Percentiles rank a stretch among this genome's conserved stretches.
phyloP scores from a whole-genome alignment of 78 protist species.

The Isochrysis galbana region DNA sequence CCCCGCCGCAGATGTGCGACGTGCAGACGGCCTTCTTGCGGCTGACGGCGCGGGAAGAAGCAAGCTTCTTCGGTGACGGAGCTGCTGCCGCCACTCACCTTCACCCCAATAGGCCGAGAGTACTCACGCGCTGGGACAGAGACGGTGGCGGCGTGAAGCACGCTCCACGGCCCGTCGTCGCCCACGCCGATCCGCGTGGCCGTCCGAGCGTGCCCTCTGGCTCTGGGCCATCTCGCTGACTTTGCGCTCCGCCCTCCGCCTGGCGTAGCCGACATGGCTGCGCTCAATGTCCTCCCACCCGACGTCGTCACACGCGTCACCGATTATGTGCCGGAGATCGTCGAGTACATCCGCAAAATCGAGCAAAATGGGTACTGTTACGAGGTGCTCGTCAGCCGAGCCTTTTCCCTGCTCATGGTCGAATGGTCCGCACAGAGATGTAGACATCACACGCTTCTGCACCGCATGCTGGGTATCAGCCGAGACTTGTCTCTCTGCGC shows the following conservation, averaged over 20 bases:
- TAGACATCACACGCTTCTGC: no score
- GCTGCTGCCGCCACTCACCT: no score
- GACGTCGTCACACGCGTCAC: slow-evolving; percentile 90
- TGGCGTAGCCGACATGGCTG: slow-evolving; percentile 84
- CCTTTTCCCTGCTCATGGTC: no score
- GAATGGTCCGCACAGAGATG: no score
- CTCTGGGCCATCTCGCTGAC: slow-evolving; percentile 39
- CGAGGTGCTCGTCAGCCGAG: no score
- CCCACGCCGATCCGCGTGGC: no score
- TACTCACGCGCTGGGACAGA: no score
- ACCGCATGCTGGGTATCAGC: no score
- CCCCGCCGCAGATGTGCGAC: background rate
- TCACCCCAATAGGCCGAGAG: no score
- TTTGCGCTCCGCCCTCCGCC: slow-evolving; percentile 81
- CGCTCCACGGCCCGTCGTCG: background rate
- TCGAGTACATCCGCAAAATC: slow-evolving; percentile 61
- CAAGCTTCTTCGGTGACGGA: slow-evolving; percentile 51
- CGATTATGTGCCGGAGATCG: slow-evolving; percentile 93
- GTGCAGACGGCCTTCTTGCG: background rate
- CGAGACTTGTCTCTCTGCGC: no score
- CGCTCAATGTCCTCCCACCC: slow-evolving; percentile 79
- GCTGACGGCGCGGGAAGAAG: slow-evolving; percentile 38
- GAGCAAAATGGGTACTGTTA: background rate
- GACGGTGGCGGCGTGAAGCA: background rate
- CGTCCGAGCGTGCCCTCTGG: no score